phyloP scores from a whole-genome alignment of 169 alveolate species.

The Amoebophrya sp. region DNA sequence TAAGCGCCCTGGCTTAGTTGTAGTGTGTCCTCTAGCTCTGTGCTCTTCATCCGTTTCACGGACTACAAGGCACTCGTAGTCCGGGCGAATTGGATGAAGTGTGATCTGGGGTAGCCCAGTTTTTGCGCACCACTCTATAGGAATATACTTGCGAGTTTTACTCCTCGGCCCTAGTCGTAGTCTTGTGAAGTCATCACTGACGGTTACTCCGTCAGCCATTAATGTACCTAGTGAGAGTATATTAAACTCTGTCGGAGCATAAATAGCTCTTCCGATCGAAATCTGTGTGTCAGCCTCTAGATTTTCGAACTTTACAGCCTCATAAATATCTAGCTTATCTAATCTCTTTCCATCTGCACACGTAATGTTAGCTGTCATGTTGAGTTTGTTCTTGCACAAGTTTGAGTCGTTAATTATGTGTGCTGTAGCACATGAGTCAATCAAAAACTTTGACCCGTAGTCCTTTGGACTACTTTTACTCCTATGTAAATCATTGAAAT shows the following conservation, averaged over 20 bases:
- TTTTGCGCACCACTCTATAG: too few relatives aligned
- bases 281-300: too few relatives aligned
- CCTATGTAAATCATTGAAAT: too few relatives aligned
- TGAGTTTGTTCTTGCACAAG: not conserved
- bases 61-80: not conserved
- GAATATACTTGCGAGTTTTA: too few relatives aligned
- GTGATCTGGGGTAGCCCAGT: too few relatives aligned
- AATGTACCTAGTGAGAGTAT: not conserved
- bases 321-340: too few relatives aligned
- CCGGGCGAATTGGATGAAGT: too few relatives aligned
- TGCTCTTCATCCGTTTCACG: not conserved
- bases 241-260: not conserved
- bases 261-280: not conserved
- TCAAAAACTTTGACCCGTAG: not conserved
- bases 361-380: not conserved
- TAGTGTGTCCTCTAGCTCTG: not conserved
- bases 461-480: not conserved
- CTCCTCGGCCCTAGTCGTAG: not conserved
- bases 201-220: not conserved
- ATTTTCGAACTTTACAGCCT: too few relatives aligned
- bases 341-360: not conserved
- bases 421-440: not conserved
- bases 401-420: not conserved
- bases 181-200: not conserved
- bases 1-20: not conserved